Conservation (phyloP, 257 asterid genomes). For the Nicotiana paniculata region DNA sequence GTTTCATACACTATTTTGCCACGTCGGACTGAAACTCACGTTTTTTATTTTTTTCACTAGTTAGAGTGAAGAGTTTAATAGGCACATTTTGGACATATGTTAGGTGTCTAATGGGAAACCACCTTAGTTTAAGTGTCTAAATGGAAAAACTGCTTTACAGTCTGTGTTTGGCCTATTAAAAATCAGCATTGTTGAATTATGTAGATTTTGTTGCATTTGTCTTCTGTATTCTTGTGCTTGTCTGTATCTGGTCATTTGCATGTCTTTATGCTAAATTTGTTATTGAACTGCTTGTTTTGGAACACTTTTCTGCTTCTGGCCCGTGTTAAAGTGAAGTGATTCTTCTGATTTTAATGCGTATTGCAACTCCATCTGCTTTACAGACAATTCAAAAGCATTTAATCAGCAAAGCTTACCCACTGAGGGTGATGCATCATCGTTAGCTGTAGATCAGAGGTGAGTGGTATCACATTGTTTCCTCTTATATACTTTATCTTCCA, state of each 20-base stretch:
- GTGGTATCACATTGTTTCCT: not conserved
- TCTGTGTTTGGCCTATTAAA: not conserved
- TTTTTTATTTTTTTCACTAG: no score
- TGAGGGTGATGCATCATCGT: slow-evolving; percentile 39
- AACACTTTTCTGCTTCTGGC: not conserved
- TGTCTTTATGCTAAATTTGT: not conserved
- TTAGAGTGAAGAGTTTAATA: no score
- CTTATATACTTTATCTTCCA: not conserved
- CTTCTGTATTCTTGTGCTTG: not conserved
- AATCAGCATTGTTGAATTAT: not conserved
- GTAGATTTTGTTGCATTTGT: not conserved
- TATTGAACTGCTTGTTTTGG: not conserved
- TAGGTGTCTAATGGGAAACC: no score
- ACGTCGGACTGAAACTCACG: no score
- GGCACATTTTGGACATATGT: no score
- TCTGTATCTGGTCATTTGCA: not conserved
- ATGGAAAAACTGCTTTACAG: no score
- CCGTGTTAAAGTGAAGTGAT: not conserved
- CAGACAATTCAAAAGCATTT: slow-evolving; percentile 66
- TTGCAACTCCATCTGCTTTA: slow-evolving; percentile 17
- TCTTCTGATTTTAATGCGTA: slow-evolving; percentile 7
- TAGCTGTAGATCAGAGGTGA: slow-evolving; percentile 64
- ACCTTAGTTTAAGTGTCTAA: no score
- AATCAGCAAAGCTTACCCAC: slow-evolving; percentile 43
- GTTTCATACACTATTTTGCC: no score